Evolutionary conservation across 108 stramenopile genomes (phyloP), one percentile per base, ranked within the genome.

Genomic region (Nannochloropsis granulata): DNA sequence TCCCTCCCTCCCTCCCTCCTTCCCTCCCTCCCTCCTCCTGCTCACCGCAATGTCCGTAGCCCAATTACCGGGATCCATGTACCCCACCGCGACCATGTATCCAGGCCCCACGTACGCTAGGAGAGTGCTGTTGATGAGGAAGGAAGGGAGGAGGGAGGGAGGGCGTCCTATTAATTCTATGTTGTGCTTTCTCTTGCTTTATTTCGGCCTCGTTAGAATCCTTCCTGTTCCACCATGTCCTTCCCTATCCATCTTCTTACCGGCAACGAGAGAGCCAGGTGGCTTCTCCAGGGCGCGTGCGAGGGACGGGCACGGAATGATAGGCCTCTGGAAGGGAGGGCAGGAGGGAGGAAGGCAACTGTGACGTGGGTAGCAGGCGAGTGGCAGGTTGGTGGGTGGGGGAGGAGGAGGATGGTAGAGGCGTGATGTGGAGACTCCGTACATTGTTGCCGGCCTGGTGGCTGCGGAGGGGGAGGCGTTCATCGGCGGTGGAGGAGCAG

Each of bases 61-160:
- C 85, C 85, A 85, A 11, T 85, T 85, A 7, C 85, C 85, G 16
- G 85, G 85, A 81, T 85, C 85, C 85, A 85, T 85, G 45, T 85
- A 85, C 24, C 85, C 85, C 13, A 85, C 85, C 13, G 85, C 81
- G 19, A 85, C 78, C 25, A 85, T 25, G 24, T 80, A 80, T 0
- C 85, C 85, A 13, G 85, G 85, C 2, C 85, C 85, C 44, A 83
- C n/a, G 44, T 82, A 85, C 13, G 71, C 81, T 81, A 79, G 25
- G 21, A 43, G 56, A 16, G 56, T 71, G 0, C 56, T 71, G 56
- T 71, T 71, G 16, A n/a, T 71, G 21, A 71, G 10, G 56, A 71
- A 71, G n/a, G 11, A 71, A 71, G 21, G 56, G 10, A 11, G 0
- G 56, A 11, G 11, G n/a, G n/a, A 71, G 2, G 7, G 56, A n/a